Base-by-base conservation (phyloP, 176 grass and related monocot genomes). In the Calamus simplicifolius region DNA sequence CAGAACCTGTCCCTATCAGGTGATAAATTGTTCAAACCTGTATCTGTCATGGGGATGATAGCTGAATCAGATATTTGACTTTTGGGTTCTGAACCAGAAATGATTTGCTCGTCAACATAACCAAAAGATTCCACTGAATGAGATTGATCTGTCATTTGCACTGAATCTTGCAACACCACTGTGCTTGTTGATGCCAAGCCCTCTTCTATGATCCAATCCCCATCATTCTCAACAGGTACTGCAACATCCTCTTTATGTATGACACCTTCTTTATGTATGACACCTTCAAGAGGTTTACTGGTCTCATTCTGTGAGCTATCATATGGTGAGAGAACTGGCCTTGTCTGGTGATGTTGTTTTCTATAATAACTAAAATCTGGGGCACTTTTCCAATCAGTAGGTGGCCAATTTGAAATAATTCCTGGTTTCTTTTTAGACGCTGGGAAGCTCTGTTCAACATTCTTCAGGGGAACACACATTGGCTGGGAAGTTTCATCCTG, bases 311-410 rank as follows among this genome's bases (percentile, higher is more conserved):
- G 59, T 58, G 50, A 52, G 27, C 50, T 29, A 19, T 53, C 57
- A 61, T 79, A 78, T 54, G 70, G 27, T 14, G 64, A 54, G 55
- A 57, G 30, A 5, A 80, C 81, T 50, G 73, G 27, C 28, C 16
- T 19, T 16, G 48, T 29, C 31, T 6, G 35, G 59, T 27, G 19
- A 31, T 67, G 67, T 38, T 29, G 68, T 66, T 14, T 80, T 66
- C 58, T 65, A 59, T 43, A 56, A 78, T 51, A 56, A 72, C 15
- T 77, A 61, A 78, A 75, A 74, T 72, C 74, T 10, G 81, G 81
- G 10, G 87, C 87, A 70, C 67, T 90, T 76, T 49, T 90, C 87
- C 87, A 90, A 69, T 79, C 66, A 19, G 67, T 83, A 56, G 81
- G 75, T 55, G 86, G 77, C 80, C 83, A 90, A 72, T 69, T 90